Evolutionary conservation across 352 stramenopile genomes (phyloP).

Genomic region (Globisporangium rhizosaccharum): DNA sequence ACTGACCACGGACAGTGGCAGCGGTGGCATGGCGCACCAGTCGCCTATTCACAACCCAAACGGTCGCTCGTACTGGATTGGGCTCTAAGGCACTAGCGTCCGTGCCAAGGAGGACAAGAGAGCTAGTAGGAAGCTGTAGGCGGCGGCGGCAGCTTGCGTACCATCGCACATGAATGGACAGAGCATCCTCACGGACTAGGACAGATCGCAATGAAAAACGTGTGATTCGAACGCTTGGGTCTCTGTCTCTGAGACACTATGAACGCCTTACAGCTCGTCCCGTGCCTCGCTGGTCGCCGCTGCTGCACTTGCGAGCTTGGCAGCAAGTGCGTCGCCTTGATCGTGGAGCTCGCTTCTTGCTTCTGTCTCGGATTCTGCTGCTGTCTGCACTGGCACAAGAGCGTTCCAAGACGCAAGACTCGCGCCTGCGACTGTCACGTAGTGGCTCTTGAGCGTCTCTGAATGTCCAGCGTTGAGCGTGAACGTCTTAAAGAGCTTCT

Average conservation of each 20-base stretch:
- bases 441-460: conserved; percentile 34
- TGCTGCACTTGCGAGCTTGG: conserved; percentile 2
- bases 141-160: no score
- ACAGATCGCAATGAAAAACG: no score
- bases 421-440: conserved; percentile 30
- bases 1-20: conserved; percentile 43
- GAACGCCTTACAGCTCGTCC: conserved; percentile 18
- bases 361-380: not conserved
- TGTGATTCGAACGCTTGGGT: no score
- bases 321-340: not conserved
- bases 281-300: conserved; percentile 11
- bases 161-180: no score
- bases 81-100: conserved; percentile 55
- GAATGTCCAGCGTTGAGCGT: conserved; percentile 21
- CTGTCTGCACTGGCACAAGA: conserved; percentile 5
- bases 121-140: not conserved
- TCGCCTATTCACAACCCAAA: conserved; percentile 96
- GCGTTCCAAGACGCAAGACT: conserved; percentile 31
- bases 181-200: no score
- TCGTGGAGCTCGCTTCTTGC: not conserved
- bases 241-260: no score
- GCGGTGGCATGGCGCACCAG: conserved; percentile 10
- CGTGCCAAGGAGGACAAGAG: not conserved
- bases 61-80: conserved; percentile 94
- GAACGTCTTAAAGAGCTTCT: conserved; percentile 15